Base-by-base conservation (phyloP, 202 grass and related monocot species). In the Digitaria exilis region DNA sequence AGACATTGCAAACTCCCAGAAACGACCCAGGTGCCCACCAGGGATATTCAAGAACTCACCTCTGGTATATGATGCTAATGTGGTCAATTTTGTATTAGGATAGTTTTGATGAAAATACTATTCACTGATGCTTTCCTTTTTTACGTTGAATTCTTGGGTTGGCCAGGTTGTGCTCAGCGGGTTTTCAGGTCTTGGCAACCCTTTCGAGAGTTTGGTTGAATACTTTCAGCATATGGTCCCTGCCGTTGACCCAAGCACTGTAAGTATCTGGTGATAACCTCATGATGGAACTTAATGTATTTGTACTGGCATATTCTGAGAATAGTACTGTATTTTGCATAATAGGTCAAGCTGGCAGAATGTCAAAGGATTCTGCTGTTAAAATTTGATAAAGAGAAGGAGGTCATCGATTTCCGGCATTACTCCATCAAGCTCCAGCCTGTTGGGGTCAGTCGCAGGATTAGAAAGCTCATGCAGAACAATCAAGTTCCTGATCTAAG, bases 181-280 rank as follows among this genome's bases (percentile, higher is more conserved):
- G 55, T 93, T 97, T 67, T 81, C 64, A 28, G 78, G 92, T 49
- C 88, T 91, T n/a, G 84, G 76, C 12, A 78, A 93, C 50, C 88
- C 90, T 79, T 86, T 88, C 76, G 88, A 82, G 81, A 89, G 88
- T 70, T 84, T 91, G 51, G 90, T 93, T 44, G 83, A 87, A 28
- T 94, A 90, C 79, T 97, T 97, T 84, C 88, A 89, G 61, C 82
- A 97, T 71, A 91, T 97, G 82, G 80, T 92, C 77, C 95, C 95
- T 49, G 84, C 84, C 51, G 89, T 97, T 84, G 92, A 97, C 86
- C 85, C 90, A 75, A 90, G 84, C 45, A 94, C 92, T 64, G 95
- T 97, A 91, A 84, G 86, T 84, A 85, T 49, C 34, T 9, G 21
- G 43, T 0, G 2, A 1, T 80, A 44, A 46, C 19, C 29, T 76